Evolutionary conservation across 208 protist genomes (phyloP), one percentile per base, ranked within the genome.

Genomic region (Leishmania guyanensis): DNA sequence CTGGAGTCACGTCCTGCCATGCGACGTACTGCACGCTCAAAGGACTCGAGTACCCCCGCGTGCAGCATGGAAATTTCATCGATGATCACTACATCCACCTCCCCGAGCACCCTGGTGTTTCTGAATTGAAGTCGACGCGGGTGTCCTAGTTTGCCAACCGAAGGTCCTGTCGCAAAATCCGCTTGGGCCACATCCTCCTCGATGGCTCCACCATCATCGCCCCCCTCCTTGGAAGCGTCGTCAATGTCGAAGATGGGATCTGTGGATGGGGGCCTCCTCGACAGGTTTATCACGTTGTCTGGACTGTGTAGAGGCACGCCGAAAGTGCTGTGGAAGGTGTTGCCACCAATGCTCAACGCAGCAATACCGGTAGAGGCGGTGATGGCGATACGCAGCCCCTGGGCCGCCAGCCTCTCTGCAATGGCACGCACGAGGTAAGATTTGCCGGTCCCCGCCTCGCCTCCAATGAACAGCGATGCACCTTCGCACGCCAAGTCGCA

Each of bases 41-140:
- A 81, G 5, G 91, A 60, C 71, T 96, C 92, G 69, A 99, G 91
- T 33, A 98, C 86, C 56, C 87, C 89, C 39, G 86, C 89, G 70
- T 92, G 87, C 77, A 99, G 79, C 95, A 98, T 97, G 17, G 95
- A 98, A 5, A 99, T 85, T 77, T 99, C 97, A 76, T 99, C 97
- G 62, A 98, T 88, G 22, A 99, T 83, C 26, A 99, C 85, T 20
- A 94, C 88, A 9, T 84, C 82, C 46, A 77, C 73, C 0, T 75
- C n/a, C 2, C 65, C 64, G 17, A 86, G 74, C 10, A 53, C 54
- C 43, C 53, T 65, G 14, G 56, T 79, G 50, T 86, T 81, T 8
- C 22, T 82, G 73, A 86, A 86, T 9, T 53, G 76, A 33, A 86
- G 71, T 0, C 73, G 77, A 5, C 51, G 78, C 22, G 46, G 29